phyloP scores from a whole-genome alignment of 768 basidiomycete genomes.

The Mycena galericulata region DNA sequence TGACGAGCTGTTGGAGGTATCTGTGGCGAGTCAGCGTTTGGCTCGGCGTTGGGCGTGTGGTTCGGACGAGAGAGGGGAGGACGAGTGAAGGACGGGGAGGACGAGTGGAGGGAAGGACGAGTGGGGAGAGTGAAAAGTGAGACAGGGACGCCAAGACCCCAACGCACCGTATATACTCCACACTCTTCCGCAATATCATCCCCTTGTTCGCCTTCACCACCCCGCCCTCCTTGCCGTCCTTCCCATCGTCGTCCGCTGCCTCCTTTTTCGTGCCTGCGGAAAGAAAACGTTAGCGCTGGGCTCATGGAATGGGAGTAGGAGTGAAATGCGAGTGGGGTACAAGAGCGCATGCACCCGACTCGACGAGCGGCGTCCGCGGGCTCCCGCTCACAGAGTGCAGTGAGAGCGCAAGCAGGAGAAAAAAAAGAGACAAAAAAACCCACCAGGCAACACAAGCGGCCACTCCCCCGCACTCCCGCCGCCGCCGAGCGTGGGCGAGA shows the following conservation, averaged over 20 bases:
- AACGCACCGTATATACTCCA: conserved; percentile 71
- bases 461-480: conserved; percentile 20
- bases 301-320: too few relatives aligned
- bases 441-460: conserved; percentile 32
- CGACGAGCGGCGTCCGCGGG: too few relatives aligned
- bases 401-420: not conserved
- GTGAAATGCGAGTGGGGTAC: too few relatives aligned
- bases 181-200: conserved; percentile 89
- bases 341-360: too few relatives aligned
- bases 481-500: conserved; percentile 16
- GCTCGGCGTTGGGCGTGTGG: too few relatives aligned
- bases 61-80: not conserved
- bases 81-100: not conserved
- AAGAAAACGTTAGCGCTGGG: not conserved
- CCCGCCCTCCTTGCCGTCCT: conserved; percentile 48
- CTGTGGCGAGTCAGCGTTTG: conserved; percentile 43
- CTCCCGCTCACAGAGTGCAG: too few relatives aligned
- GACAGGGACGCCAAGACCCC: too few relatives aligned
- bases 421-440: conserved; percentile 1
- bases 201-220: conserved; percentile 94
- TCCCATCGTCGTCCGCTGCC: conserved; percentile 33
- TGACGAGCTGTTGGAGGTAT: conserved; percentile 89
- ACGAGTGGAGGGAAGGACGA: too few relatives aligned
- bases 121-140: too few relatives aligned
- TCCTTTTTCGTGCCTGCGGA: conserved; percentile 30